Evolutionary conservation across 257 asterid genomes (phyloP).

Genomic region (Catharanthus roseus): DNA sequence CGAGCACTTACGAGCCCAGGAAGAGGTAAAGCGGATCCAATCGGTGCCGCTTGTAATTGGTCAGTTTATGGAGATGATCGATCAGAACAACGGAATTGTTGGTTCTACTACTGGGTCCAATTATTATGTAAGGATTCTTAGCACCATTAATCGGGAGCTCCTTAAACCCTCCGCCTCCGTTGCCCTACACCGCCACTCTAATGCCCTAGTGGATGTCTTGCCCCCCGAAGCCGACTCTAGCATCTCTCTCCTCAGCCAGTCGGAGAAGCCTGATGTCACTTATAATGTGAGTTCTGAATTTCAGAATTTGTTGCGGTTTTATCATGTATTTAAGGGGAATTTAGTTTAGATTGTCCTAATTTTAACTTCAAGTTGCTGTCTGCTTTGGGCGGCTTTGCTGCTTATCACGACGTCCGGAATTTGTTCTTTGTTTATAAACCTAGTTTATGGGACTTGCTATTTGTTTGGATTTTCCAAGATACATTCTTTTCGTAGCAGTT

Average conservation of each 20-base stretch:
- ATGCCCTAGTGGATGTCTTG: conserved; percentile 73
- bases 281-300: conserved; percentile 43
- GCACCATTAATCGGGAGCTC: conserved; percentile 71
- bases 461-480: background rate
- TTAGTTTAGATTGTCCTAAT: background rate
- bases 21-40: conserved; percentile 86
- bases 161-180: conserved; percentile 82
- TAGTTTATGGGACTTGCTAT: background rate
- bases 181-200: conserved; percentile 74
- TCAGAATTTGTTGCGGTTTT: background rate
- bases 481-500: background rate
- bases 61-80: conserved; percentile 93
- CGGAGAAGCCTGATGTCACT: conserved; percentile 76
- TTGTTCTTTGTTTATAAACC: background rate
- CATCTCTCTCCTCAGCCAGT: conserved; percentile 74
- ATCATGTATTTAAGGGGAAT: background rate
- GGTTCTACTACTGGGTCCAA: conserved; percentile 85
- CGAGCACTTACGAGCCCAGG: conserved; percentile 70
- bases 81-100: conserved; percentile 66
- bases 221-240: conserved; percentile 92
- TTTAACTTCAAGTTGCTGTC: background rate
- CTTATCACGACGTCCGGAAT: background rate
- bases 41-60: conserved; percentile 82
- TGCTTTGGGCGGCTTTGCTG: background rate
- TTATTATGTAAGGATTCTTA: conserved; percentile 66